Conservation (phyloP, 2,329 filamentous ascomycete species). For the Didymella lethalis region DNA sequence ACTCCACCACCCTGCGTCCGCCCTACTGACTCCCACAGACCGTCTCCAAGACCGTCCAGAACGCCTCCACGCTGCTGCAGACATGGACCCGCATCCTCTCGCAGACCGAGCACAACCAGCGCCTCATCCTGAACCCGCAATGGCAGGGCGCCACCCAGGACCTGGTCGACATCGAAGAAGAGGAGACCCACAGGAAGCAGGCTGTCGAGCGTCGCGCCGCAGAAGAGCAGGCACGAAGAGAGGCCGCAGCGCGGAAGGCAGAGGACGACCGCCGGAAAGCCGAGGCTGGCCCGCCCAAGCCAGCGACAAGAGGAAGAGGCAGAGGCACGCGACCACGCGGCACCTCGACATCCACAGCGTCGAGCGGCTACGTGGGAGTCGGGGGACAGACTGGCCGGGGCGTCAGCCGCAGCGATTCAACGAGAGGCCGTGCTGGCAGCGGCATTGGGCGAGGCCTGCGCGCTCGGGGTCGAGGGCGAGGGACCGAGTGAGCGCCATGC, state of each 20-base stretch:
- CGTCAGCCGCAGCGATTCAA: slow-evolving; percentile 56
- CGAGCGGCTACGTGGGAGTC: slow-evolving; percentile 53
- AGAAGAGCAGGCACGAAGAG: slow-evolving; percentile 80
- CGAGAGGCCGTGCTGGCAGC: slow-evolving; percentile 52
- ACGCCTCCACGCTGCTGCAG: slow-evolving; percentile 87
- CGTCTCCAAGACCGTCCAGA: slow-evolving; percentile 83
- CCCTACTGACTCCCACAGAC: slow-evolving; percentile 61
- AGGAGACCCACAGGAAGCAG: slow-evolving; percentile 75
- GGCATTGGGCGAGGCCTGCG: slow-evolving; percentile 53
- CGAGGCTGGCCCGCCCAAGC: slow-evolving; percentile 65
- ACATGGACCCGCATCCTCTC: slow-evolving; percentile 96
- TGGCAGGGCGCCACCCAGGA: slow-evolving; percentile 93
- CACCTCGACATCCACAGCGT: slow-evolving; percentile 38
- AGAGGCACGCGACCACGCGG: slow-evolving; percentile 48
- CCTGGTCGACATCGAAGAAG: slow-evolving; percentile 83
- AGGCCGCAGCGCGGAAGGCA: slow-evolving; percentile 67
- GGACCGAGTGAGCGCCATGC: slow-evolving; percentile 17
- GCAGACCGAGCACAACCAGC: slow-evolving; percentile 97
- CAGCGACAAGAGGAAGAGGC: slow-evolving; percentile 49
- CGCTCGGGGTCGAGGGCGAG: slow-evolving; percentile 40
- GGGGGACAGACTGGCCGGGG: slow-evolving; percentile 60
- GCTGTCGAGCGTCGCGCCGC: slow-evolving; percentile 77
- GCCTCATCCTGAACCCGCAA: slow-evolving; percentile 82
- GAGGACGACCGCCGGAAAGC: slow-evolving; percentile 63
- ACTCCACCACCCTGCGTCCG: background rate